phyloP scores from a whole-genome alignment of 1,284 basidiomycete species.

The Ganoderma sinense region DNA sequence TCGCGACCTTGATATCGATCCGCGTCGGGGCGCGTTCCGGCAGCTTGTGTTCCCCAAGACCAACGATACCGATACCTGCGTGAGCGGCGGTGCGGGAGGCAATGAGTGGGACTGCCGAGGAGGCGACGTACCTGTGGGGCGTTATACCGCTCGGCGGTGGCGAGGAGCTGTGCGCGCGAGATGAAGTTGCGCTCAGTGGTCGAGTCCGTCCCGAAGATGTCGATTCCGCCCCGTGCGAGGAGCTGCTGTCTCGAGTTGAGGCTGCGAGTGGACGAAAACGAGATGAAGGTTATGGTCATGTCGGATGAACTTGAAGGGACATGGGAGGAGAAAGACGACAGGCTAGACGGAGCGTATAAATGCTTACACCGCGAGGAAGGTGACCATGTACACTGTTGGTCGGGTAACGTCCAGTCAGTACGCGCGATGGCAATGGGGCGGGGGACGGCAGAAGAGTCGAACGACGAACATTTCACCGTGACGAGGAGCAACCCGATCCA shows the following conservation, averaged over 20 bases:
- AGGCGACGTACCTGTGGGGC: conserved; percentile 9
- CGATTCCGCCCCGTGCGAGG: too few relatives aligned
- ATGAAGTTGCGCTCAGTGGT: conserved; percentile 8
- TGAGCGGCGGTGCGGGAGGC: too few relatives aligned
- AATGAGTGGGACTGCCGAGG: too few relatives aligned
- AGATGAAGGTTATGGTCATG: too few relatives aligned
- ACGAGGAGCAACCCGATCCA: background rate
- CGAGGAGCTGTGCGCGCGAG: conserved; percentile 10
- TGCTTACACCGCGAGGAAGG: background rate
- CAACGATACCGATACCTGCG: too few relatives aligned
- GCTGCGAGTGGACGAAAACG: too few relatives aligned
- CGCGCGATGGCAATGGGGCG: background rate
- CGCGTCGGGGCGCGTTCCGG: background rate
- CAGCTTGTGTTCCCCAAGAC: background rate
- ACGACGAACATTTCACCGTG: background rate
- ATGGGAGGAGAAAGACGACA: too few relatives aligned
- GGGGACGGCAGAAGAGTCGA: background rate
- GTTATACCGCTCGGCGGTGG: conserved; percentile 17
- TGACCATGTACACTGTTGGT: conserved; percentile 2
- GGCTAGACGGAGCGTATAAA: too few relatives aligned
- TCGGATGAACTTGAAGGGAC: too few relatives aligned
- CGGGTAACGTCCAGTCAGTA: background rate
- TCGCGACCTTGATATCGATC: conserved; percentile 8
- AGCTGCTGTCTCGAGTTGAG: too few relatives aligned
- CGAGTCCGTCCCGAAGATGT: too few relatives aligned